Percentiles rank a stretch among this genome's conserved stretches.
Conservation (phyloP, 805 yeast genomes). For the Wickerhamiella qilinensis region DNA sequence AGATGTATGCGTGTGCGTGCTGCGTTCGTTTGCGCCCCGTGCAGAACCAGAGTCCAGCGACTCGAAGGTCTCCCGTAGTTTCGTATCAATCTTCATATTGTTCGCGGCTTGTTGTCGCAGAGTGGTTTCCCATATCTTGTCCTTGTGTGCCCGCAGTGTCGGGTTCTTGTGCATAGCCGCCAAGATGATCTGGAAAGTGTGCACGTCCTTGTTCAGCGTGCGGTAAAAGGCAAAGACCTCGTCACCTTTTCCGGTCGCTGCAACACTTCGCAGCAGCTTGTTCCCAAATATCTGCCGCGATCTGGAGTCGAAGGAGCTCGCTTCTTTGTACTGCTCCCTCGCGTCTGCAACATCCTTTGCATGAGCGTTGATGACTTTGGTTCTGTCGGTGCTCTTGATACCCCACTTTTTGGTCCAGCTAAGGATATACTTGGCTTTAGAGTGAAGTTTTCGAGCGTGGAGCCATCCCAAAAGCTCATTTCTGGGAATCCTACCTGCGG, state of each 20-base stretch:
- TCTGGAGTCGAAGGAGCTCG: slow-evolving; percentile 2
- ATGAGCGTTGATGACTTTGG: slow-evolving; percentile 7
- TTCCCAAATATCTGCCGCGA: slow-evolving; percentile 12
- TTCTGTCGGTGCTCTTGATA: slow-evolving; percentile 9
- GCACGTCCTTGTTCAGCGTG: slow-evolving; percentile 12
- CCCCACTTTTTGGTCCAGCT: slow-evolving; percentile 17
- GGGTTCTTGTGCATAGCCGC: slow-evolving; percentile 11
- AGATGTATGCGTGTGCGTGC: too few species aligned
- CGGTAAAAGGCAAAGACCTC: slow-evolving; percentile 13
- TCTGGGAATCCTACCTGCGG: slow-evolving; percentile 10
- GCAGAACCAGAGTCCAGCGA: background rate
- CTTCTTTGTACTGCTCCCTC: slow-evolving; percentile 8
- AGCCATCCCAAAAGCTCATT: slow-evolving; percentile 14
- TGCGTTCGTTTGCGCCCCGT: too few species aligned
- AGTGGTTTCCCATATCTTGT: slow-evolving; percentile 10
- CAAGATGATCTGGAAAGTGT: slow-evolving; percentile 15
- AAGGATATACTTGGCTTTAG: slow-evolving; percentile 5
- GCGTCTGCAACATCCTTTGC: slow-evolving; percentile 11
- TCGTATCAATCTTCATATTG: slow-evolving; percentile 12
- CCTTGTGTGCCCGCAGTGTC: slow-evolving; percentile 6
- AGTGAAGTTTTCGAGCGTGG: slow-evolving; percentile 1
- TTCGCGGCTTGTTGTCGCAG: slow-evolving; percentile 10
- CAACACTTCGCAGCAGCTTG: slow-evolving; percentile 8
- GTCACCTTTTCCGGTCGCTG: slow-evolving; percentile 5
- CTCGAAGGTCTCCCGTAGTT: slow-evolving; percentile 10